These are phyloP conservation scores for Barnettozyma sucrosica DNA, from an alignment of 805 yeast species.

Conservation along the genomic window DNA sequence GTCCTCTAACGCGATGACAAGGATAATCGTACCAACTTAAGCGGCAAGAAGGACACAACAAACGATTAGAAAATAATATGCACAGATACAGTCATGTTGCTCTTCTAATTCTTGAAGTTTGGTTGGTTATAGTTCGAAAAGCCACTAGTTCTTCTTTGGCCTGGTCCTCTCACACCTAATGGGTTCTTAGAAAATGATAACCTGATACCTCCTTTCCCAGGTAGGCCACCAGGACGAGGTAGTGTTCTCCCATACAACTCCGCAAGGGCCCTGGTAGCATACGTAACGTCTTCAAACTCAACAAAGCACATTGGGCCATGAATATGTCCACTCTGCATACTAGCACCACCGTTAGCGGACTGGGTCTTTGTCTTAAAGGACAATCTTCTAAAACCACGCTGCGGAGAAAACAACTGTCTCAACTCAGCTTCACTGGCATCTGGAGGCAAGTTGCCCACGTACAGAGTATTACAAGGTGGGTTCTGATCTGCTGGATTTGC, in stretches of 20 bases:
- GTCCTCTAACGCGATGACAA: conserved; percentile 1
- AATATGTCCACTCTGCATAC: conserved; percentile 31
- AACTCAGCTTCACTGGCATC: conserved; percentile 94
- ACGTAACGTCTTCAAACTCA: conserved; percentile 93
- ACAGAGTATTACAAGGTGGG: conserved; percentile 96
- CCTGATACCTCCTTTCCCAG: conserved; percentile 88
- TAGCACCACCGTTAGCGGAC: conserved; percentile 30
- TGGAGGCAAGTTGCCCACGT: conserved; percentile 95
- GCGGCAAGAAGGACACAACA: not conserved
- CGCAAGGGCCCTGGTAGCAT: conserved; percentile 89
- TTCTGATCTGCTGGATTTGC: conserved; percentile 99
- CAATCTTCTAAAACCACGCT: conserved; percentile 86
- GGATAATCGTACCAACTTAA: not conserved
- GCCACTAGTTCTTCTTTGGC: conserved; percentile 36
- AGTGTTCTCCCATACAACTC: conserved; percentile 90
- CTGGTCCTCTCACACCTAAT: conserved; percentile 84
- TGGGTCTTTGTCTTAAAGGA: conserved; percentile 77
- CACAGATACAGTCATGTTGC: not conserved
- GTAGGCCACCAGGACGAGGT: conserved; percentile 67
- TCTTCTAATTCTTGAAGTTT: conserved; percentile 6
- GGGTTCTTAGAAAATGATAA: conserved; percentile 94
- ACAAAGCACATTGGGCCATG: conserved; percentile 99
- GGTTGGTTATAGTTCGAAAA: conserved; percentile 13
- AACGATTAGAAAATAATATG: not conserved
- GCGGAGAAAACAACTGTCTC: conserved; percentile 78